Evolutionary conservation across 495 filamentous ascomycete species (phyloP), one percentile per base, ranked within the genome.

Genomic region (Hypoxylon crocopeplum): DNA sequence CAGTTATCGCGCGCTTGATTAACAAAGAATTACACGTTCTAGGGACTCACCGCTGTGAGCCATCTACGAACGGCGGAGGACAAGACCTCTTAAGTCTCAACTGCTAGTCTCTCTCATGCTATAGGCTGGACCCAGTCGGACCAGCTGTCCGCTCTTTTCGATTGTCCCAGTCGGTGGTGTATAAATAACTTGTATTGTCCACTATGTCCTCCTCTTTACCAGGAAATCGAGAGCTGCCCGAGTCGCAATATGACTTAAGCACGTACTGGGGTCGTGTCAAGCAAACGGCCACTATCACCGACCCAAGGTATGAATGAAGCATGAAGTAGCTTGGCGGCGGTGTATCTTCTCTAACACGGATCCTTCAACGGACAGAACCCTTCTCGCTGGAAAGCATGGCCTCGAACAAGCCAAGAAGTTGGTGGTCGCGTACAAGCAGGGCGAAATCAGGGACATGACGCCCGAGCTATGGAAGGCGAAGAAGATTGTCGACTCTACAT

Each of bases 241-340:
- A 84, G 42, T 98, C 94, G 15, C 92, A 91, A 72, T 93, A 97
- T 79, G 88, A 98, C 69, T 81, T 98, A 67, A 84, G 74, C 64
- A 96, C 92, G 47, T 98, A 98, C 76, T 93, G 89, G 91, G 94
- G 94, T 37, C 88, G 94, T 11, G 95, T 98, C 59, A 83, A 84
- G 69, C 94, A 98, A 76, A 87, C 92, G 2, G 90, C 88, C 10
- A 87, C 93, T 66, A 85, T 98, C 57, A 86, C 92, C 70, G 94
- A 98, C 79, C 94, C 94, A 58, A 93, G 93, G 94, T 98, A 81
- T 86, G 88, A 41, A 47, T 93, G 57, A 93, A 92, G 94, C 97
- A 81, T 86, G 88, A 41, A 47, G 32, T 34, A 7, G 7, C 32
- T 19, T 38, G 34, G 6, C 34, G 2, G 34, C 5, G 34, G 10